These are phyloP conservation scores for Truncatella angustata DNA, from an alignment of 2,329 filamentous ascomycete genomes.

Conservation along the genomic window DNA sequence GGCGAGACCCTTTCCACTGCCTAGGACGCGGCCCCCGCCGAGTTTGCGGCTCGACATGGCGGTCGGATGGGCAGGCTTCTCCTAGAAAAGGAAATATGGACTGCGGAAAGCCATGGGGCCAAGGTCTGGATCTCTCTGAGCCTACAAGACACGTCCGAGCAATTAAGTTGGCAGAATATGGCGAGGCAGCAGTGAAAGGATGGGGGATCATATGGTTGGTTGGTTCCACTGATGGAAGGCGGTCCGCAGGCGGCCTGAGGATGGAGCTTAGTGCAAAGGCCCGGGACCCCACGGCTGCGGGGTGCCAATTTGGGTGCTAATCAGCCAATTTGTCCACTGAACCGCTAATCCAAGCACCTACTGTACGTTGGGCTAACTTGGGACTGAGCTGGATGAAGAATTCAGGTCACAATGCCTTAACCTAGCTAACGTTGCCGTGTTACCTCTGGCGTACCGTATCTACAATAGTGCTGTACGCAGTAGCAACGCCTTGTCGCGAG, in stretches of 20 bases:
- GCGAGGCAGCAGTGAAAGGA: not conserved
- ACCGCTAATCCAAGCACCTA: not conserved
- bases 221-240: not conserved
- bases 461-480: not conserved
- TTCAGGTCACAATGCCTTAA: no score
- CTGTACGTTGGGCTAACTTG: not conserved
- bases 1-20: slow-evolving; percentile 79
- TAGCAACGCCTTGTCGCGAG: no score
- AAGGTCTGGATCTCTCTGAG: not conserved
- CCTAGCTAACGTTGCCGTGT: no score
- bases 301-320: no score
- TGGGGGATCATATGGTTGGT: not conserved
- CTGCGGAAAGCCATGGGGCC: slow-evolving; percentile 4
- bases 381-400: no score
- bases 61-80: slow-evolving; percentile 15
- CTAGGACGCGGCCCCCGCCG: slow-evolving; percentile 88
- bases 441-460: no score
- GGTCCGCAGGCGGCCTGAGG: not conserved
- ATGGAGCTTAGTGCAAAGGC: not conserved
- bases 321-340: not conserved
- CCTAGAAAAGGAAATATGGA: slow-evolving; percentile 3
- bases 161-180: no score
- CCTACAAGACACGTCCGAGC: no score
- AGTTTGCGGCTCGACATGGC: slow-evolving; percentile 82
- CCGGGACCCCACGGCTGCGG: not conserved